phyloP scores from a whole-genome alignment of 768 basidiomycete genomes.

The Nevesoporus exiguus region DNA sequence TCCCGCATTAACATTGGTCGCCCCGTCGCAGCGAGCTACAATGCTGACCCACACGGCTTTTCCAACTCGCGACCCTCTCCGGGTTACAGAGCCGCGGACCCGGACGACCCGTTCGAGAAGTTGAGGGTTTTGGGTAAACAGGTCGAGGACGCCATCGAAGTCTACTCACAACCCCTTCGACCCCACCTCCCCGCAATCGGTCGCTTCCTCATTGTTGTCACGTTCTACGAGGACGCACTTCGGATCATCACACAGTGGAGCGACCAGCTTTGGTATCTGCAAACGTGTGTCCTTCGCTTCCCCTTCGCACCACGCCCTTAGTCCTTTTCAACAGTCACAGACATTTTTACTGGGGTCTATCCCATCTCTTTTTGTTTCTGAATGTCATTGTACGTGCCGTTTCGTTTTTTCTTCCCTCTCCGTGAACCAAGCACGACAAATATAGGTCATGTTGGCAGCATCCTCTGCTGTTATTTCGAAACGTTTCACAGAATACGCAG shows the following conservation, averaged over 20 bases:
- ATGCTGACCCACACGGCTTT: constrained; percentile 75
- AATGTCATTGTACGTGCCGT: constrained; percentile 79
- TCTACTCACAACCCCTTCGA: constrained; percentile 87
- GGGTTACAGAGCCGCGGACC: constrained; percentile 77
- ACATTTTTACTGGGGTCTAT: constrained; percentile 92
- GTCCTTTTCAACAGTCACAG: constrained; percentile 62
- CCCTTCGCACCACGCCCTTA: constrained; percentile 5
- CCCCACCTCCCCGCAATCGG: constrained; percentile 94
- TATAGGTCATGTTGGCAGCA: constrained; percentile 81
- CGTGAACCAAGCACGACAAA: not conserved
- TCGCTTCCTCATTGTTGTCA: constrained; percentile 95
- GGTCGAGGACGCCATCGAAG: constrained; percentile 90
- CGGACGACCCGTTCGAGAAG: constrained; percentile 80
- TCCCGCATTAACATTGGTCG: constrained; percentile 82
- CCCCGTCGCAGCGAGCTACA: constrained; percentile 58
- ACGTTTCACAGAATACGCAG: constrained; percentile 83
- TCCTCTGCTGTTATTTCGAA: constrained; percentile 86
- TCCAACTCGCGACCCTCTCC: constrained; percentile 64
- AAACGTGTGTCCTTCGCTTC: constrained; percentile 59
- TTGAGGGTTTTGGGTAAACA: constrained; percentile 64
- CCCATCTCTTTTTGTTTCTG: constrained; percentile 86
- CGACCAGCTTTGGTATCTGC: constrained; percentile 98
- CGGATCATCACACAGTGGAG: constrained; percentile 92
- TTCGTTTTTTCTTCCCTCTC: not conserved
- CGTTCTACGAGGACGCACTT: constrained; percentile 95